Evolutionary conservation across 2,329 filamentous ascomycete species (phyloP), one percentile per base, ranked within the genome.

Genomic region (Pseudogymnoascus sp.): DNA sequence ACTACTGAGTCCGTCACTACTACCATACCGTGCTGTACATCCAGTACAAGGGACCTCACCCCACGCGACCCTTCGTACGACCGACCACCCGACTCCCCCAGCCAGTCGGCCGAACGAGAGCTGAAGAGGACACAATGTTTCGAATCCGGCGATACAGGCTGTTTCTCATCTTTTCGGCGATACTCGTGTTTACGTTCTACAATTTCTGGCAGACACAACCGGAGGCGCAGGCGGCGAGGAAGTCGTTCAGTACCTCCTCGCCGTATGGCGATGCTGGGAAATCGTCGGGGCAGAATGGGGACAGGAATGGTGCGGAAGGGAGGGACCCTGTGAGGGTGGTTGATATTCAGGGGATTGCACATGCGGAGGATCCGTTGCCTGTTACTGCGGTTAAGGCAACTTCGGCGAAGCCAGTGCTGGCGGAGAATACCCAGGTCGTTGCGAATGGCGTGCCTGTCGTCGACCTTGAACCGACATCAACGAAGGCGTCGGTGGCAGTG

Each of bases 81-180:
- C 50, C 21, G 21, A 21, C 21, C 46, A 28, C 46, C 50, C 50
- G 28, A 34, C 50, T 31, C 21, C 14, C 46, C 50, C 25, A 53
- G 46, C 50, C 25, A 53, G 46, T 56, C 46, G n/a, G 25, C 25
- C 25, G 46, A 31, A 50, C 21, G 21, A 50, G 44, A 44, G 28
- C 46, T 56, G 46, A 53, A 34, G 25, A 14, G 31, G 31, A 12
- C 31, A 69, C 70, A 69, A 85, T 88, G 81, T 74, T 83, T 64
- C 83, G 86, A 61, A 79, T 82, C 66, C 76, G 87, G 69, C 79
- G 85, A 71, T 87, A 87, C 70, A 82, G 86, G 64, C 77, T 86
- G 64, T 85, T 87, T 66, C 73, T 84, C 36, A 71, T 84, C 65
- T 81, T 81, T 68, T 80, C 84, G 62, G 74, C 82, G 66, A 72